phyloP scores from a whole-genome alignment of 352 stramenopile genomes.

The Poterioochromonas sp. region DNA sequence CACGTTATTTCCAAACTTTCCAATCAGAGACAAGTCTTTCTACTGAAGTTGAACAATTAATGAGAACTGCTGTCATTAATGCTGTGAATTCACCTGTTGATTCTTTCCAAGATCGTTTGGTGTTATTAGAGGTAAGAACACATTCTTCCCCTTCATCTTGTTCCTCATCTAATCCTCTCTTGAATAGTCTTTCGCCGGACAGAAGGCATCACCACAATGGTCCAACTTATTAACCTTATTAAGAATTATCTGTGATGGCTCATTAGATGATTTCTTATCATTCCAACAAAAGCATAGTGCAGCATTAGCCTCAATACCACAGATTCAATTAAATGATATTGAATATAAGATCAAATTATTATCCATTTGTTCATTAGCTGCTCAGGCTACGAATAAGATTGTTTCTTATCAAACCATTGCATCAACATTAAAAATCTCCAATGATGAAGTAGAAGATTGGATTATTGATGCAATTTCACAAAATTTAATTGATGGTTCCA shows the following conservation, averaged over 20 bases:
- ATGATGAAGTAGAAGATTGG: slow-evolving; percentile 31
- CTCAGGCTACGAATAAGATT: neutral
- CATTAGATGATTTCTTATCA: neutral
- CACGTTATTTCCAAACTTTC: neutral
- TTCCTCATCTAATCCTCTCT: neutral
- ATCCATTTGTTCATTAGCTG: neutral
- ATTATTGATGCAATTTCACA: slow-evolving; percentile 22
- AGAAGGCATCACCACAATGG: neutral
- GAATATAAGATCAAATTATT: neutral
- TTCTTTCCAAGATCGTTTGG: neutral
- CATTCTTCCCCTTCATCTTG: neutral
- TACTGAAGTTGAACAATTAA: neutral
- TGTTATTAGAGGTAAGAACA: neutral
- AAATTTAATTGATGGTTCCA: slow-evolving; percentile 9
- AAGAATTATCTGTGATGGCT: slow-evolving; percentile 4
- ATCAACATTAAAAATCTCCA: neutral
- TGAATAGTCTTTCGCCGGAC: neutral
- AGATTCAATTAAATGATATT: no score
- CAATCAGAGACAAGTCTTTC: neutral
- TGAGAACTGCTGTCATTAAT: neutral
- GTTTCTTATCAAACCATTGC: neutral
- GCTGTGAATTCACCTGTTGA: slow-evolving; percentile 1
- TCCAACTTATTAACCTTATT: neutral
- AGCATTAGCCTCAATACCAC: no score
- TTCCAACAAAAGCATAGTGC: neutral